phyloP scores from a whole-genome alignment of 1,284 basidiomycete species.

The Amylostereum chailletii region DNA sequence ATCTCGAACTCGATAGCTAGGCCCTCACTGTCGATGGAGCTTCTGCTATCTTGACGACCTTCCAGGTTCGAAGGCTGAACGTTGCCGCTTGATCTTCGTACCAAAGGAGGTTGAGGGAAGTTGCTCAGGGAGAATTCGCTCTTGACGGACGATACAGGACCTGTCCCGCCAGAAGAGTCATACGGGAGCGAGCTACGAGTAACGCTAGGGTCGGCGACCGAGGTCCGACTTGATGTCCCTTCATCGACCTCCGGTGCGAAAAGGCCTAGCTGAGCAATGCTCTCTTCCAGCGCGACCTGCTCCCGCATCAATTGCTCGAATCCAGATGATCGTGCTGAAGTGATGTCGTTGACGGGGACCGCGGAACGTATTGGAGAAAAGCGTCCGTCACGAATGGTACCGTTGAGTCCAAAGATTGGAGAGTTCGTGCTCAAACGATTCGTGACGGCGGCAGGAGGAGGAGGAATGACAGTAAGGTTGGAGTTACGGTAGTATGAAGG shows the following conservation, averaged over 20 bases:
- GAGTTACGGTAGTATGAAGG: conserved; percentile 1
- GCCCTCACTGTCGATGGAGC: neutral
- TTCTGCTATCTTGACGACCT: neutral
- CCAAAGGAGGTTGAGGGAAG: conserved; percentile 57
- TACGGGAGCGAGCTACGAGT: neutral
- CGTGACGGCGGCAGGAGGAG: conserved; percentile 2
- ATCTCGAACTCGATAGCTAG: conserved; percentile 12
- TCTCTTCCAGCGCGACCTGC: conserved; percentile 57
- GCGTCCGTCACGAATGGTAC: conserved; percentile 19
- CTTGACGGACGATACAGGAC: conserved; percentile 27
- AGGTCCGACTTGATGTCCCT: conserved; percentile 1
- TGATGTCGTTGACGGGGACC: conserved; percentile 4
- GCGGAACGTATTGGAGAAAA: neutral
- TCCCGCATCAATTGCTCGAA: conserved; percentile 47
- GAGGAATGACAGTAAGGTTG: conserved; percentile 1
- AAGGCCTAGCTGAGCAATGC: conserved; percentile 46
- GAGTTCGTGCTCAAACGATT: conserved; percentile 21
- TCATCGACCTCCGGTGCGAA: conserved; percentile 26
- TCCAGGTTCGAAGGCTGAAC: neutral
- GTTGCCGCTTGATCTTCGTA: conserved; percentile 13
- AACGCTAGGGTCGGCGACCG: neutral
- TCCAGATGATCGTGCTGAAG: conserved; percentile 22
- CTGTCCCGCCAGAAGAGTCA: neutral
- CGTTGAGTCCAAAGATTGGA: conserved; percentile 40
- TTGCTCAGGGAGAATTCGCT: conserved; percentile 64